A percentile compares a stretch with the other conserved stretches of the same genome.
phyloP scores from a whole-genome alignment of 2,329 filamentous ascomycete species.

The Curvularia sp. region DNA sequence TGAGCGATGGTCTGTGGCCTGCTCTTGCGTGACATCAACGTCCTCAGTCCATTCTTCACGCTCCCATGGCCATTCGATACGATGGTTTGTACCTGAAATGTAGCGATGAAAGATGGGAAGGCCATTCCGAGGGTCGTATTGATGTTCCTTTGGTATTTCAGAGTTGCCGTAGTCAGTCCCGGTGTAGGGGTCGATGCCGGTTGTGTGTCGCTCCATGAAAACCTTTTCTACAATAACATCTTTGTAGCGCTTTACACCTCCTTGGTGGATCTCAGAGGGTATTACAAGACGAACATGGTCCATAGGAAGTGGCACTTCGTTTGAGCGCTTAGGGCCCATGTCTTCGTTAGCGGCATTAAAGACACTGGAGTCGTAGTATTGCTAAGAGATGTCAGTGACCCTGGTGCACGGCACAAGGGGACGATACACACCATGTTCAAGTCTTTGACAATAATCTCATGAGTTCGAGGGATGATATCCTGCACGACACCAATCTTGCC shows the following conservation, averaged over 20 bases:
- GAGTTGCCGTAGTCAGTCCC: constrained; percentile 36
- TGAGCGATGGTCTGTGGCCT: constrained; percentile 19
- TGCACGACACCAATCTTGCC: constrained; percentile 81
- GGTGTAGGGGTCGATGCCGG: constrained; percentile 43
- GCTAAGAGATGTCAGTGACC: constrained; percentile 33
- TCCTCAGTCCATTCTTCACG: constrained; percentile 20
- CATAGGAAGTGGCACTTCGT: constrained; percentile 68
- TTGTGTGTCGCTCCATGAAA: constrained; percentile 42
- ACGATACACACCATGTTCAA: constrained; percentile 50
- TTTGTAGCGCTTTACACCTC: constrained; percentile 61
- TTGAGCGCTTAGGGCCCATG: constrained; percentile 55
- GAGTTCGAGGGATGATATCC: constrained; percentile 56
- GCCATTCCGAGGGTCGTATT: constrained; percentile 40
- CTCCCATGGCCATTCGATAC: constrained; percentile 47
- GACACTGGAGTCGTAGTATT: constrained; percentile 53
- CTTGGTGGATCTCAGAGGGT: constrained; percentile 61
- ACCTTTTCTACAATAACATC: constrained; percentile 60
- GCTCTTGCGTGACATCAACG: constrained; percentile 11
- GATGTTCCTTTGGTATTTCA: constrained; percentile 39
- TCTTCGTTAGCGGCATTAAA: constrained; percentile 36
- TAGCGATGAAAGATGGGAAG: constrained; percentile 46
- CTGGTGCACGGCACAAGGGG: not conserved
- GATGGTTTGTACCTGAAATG: constrained; percentile 44
- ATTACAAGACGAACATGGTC: constrained; percentile 81
- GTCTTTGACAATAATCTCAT: constrained; percentile 47